These are phyloP conservation scores for Diaporthe citriasiana DNA, from an alignment of 2,329 filamentous ascomycete genomes.

Conservation along the genomic window DNA sequence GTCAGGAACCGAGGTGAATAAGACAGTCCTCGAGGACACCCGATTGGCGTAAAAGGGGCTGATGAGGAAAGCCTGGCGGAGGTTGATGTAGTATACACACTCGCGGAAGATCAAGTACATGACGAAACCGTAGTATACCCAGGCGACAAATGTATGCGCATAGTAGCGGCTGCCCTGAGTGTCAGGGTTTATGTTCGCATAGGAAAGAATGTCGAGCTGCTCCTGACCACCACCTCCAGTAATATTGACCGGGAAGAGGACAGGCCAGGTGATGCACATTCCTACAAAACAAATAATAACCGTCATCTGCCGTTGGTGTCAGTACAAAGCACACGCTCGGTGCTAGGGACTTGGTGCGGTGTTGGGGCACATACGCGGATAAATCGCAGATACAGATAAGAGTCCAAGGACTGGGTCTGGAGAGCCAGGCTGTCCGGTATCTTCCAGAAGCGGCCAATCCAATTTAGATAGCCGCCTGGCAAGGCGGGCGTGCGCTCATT, in stretches of 20 bases:
- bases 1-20: slow-evolving; percentile 87
- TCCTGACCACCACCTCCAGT: slow-evolving; percentile 77
- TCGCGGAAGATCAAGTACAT: slow-evolving; percentile 91
- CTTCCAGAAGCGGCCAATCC: slow-evolving; percentile 77
- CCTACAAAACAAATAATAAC: slow-evolving; percentile 81
- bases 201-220: slow-evolving; percentile 84
- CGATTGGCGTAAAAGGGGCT: slow-evolving; percentile 87
- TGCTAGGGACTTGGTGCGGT: not conserved
- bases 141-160: slow-evolving; percentile 84
- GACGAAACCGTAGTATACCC: slow-evolving; percentile 88
- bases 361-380: slow-evolving; percentile 32
- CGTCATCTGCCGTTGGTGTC: slow-evolving; percentile 29
- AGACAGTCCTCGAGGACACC: slow-evolving; percentile 89
- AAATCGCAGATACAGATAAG: slow-evolving; percentile 42
- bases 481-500: slow-evolving; percentile 71
- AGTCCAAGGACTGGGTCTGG: slow-evolving; percentile 43
- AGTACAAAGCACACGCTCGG: not conserved
- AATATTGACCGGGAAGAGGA: slow-evolving; percentile 87
- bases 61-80: slow-evolving; percentile 92
- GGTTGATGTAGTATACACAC: slow-evolving; percentile 90
- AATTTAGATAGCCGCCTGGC: slow-evolving; percentile 74
- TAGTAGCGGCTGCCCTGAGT: slow-evolving; percentile 74
- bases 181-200: slow-evolving; percentile 78
- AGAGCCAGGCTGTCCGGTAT: slow-evolving; percentile 79
- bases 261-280: slow-evolving; percentile 86